phyloP scores from a whole-genome alignment of 2,329 filamentous ascomycete species.

The Arachnomyces sp. region DNA sequence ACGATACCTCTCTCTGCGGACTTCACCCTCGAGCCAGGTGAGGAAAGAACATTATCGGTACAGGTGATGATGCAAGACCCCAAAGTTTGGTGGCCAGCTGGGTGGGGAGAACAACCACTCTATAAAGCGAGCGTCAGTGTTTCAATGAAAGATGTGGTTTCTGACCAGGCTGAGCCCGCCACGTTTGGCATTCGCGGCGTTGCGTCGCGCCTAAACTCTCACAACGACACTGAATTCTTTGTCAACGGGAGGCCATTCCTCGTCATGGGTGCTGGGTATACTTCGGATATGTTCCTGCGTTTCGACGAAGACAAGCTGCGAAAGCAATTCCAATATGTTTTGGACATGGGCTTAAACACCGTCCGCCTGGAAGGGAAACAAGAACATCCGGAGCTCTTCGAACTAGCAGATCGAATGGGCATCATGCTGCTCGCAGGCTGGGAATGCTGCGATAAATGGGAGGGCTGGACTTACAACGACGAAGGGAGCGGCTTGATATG shows the following conservation, averaged over 20 bases:
- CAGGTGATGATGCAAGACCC: conserved; percentile 36
- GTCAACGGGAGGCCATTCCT: conserved; percentile 54
- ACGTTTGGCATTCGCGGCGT: conserved; percentile 51
- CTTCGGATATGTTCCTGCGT: conserved; percentile 55
- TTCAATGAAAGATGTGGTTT: conserved; percentile 18
- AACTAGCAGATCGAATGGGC: conserved; percentile 51
- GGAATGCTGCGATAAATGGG: conserved; percentile 64
- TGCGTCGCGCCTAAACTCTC: conserved; percentile 42
- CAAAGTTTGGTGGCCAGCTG: conserved; percentile 54
- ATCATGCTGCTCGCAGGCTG: conserved; percentile 57
- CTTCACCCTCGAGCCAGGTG: conserved; percentile 32
- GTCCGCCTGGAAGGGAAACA: conserved; percentile 58
- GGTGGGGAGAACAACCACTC: conserved; percentile 52
- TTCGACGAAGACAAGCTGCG: conserved; percentile 45
- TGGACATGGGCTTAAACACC: conserved; percentile 58
- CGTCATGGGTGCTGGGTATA: conserved; percentile 54
- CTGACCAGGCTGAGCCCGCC: conserved; percentile 27
- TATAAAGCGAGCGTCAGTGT: conserved; percentile 34
- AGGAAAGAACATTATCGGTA: conserved; percentile 35
- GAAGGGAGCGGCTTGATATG: conserved; percentile 44
- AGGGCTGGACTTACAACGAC: conserved; percentile 55
- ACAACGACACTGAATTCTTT: conserved; percentile 50
- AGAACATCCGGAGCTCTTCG: conserved; percentile 55
- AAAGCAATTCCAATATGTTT: conserved; percentile 45
- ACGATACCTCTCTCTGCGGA: conserved; percentile 21